These are phyloP conservation scores for Trichodelitschia bisporula DNA, from an alignment of 495 filamentous ascomycete species.

Conservation along the genomic window DNA sequence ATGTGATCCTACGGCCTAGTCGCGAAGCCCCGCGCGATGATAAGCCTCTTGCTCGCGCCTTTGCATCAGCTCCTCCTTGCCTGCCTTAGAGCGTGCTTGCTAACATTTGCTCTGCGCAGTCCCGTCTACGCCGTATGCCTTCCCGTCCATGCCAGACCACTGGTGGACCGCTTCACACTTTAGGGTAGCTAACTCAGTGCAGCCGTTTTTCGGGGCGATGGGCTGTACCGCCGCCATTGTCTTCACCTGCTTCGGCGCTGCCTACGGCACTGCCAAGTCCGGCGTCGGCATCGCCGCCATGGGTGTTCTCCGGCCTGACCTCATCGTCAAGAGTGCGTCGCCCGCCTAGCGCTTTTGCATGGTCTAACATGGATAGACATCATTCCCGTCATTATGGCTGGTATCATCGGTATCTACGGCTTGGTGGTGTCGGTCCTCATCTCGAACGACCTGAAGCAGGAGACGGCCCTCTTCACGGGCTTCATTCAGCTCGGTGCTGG, in stretches of 20 bases:
- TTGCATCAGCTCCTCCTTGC: background rate
- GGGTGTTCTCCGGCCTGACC: constrained; percentile 90
- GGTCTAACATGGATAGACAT: no score
- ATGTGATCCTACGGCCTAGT: constrained; percentile 11
- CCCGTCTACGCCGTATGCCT: constrained; percentile 96
- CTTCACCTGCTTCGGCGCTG: constrained; percentile 96
- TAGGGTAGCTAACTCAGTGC: constrained; percentile 14
- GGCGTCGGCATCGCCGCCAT: constrained; percentile 96
- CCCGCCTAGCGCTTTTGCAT: no score
- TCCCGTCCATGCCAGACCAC: constrained; percentile 2
- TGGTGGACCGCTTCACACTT: background rate
- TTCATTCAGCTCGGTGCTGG: constrained; percentile 97
- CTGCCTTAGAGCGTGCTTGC: constrained; percentile 7
- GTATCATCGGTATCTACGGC: constrained; percentile 99
- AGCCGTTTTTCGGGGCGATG: constrained; percentile 99
- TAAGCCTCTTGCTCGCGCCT: constrained; percentile 2
- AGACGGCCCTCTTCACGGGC: constrained; percentile 66
- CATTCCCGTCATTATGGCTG: constrained; percentile 99
- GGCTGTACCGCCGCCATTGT: constrained; percentile 96
- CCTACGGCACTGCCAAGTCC: constrained; percentile 97
- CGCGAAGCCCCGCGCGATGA: constrained; percentile 1
- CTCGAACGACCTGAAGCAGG: constrained; percentile 69
- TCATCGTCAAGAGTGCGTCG: constrained; percentile 97
- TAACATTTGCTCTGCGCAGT: constrained; percentile 28
- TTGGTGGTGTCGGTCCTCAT: constrained; percentile 96